phyloP scores from a whole-genome alignment of 257 asterid genomes.

The Solanum pennellii region DNA sequence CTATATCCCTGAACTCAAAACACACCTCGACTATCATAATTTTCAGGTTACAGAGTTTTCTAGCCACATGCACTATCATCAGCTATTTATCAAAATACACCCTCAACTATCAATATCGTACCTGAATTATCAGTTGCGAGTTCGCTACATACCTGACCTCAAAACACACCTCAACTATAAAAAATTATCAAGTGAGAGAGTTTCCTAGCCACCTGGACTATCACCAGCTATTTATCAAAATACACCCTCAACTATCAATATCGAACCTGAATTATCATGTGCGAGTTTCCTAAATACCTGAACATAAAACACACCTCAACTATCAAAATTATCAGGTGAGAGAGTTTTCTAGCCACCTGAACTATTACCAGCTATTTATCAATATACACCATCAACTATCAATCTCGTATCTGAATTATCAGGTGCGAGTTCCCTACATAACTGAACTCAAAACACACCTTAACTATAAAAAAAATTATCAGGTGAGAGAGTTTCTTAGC shows the following conservation, averaged over 20 bases:
- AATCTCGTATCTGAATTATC: too few species aligned
- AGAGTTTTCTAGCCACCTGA: neutral
- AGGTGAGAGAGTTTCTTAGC: neutral
- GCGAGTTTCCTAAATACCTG: too few species aligned
- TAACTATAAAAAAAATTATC: too few species aligned
- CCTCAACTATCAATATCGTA: neutral
- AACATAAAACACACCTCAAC: neutral
- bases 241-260: too few species aligned
- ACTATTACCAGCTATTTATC: neutral
- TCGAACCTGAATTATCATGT: too few species aligned
- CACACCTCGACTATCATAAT: neutral
- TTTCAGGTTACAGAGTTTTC: neutral
- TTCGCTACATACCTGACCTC: neutral
- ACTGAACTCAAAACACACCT: neutral
- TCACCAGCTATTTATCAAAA: neutral
- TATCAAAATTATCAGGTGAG: too few species aligned
- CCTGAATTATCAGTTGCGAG: too few species aligned
- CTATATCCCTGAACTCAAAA: too few species aligned
- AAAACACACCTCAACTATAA: neutral
- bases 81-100: neutral
- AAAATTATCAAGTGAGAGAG: neutral
- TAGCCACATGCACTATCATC: neutral
- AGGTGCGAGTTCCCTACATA: too few species aligned
- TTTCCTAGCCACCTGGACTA: neutral
- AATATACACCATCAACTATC: neutral